phyloP scores from a whole-genome alignment of 805 yeast species.

The Candida wancherniae region DNA sequence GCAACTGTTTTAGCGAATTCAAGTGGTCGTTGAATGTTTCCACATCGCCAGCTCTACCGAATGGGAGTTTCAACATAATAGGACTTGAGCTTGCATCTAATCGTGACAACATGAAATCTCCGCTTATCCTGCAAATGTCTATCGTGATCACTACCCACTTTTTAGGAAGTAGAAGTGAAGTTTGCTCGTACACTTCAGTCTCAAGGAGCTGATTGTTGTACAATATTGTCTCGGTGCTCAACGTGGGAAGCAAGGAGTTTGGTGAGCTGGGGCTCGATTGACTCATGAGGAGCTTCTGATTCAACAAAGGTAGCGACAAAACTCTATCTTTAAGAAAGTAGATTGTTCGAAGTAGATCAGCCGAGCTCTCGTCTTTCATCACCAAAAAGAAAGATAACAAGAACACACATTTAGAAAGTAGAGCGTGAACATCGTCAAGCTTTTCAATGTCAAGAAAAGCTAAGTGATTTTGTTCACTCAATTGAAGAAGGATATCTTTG shows the following conservation, averaged over 20 bases:
- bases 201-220: too few species aligned
- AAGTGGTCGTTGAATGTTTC: constrained; percentile 34
- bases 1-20: constrained; percentile 37
- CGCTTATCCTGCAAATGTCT: constrained; percentile 54
- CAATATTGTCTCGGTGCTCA: too few species aligned
- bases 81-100: constrained; percentile 31
- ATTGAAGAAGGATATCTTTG: constrained; percentile 7
- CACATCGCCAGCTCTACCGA: constrained; percentile 45
- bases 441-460: constrained; percentile 6
- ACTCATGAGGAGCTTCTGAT: constrained; percentile 6
- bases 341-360: constrained; percentile 17
- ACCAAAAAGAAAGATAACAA: constrained; percentile 7
- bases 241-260: too few species aligned
- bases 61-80: constrained; percentile 53
- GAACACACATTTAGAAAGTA: constrained; percentile 8
- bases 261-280: too few species aligned
- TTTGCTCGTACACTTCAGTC: too few species aligned
- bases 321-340: constrained; percentile 14
- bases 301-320: constrained; percentile 6
- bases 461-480: constrained; percentile 2
- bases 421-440: constrained; percentile 7
- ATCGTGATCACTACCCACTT: constrained; percentile 58
- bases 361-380: constrained; percentile 1
- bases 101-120: constrained; percentile 53
- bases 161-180: constrained; percentile 36